phyloP scores from a whole-genome alignment of 129 eudicot species.

The Solidago caesia region DNA sequence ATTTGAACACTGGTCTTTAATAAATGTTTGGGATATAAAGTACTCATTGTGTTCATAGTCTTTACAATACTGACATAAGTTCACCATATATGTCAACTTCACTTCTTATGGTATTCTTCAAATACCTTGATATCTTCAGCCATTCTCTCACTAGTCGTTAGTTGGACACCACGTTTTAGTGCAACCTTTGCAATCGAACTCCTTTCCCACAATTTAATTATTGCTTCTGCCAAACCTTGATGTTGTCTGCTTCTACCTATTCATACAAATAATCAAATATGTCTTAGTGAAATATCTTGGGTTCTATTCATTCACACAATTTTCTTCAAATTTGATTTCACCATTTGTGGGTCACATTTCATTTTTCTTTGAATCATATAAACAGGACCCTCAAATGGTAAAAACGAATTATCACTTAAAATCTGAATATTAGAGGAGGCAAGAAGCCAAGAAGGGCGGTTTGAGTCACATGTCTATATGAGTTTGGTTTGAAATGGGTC shows the following conservation, averaged over 20 bases:
- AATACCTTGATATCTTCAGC: slow-evolving; percentile 94
- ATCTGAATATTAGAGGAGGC: too few relatives aligned
- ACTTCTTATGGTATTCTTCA: slow-evolving; percentile 8
- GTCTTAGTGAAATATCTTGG: neutral
- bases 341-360: slow-evolving; percentile 2
- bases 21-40: too few relatives aligned
- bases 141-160: slow-evolving; percentile 97
- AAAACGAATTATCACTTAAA: neutral
- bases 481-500: too few relatives aligned
- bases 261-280: slow-evolving; percentile 27
- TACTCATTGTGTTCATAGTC: neutral
- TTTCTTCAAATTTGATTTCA: neutral
- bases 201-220: slow-evolving; percentile 84
- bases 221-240: slow-evolving; percentile 89
- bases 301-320: neutral
- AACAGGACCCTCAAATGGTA: slow-evolving; percentile 1
- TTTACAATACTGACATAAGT: neutral
- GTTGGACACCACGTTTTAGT: slow-evolving; percentile 88
- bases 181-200: slow-evolving; percentile 88
- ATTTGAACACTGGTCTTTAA: too few relatives aligned
- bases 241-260: slow-evolving; percentile 97
- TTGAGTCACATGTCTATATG: too few relatives aligned
- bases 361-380: slow-evolving; percentile 17
- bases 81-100: slow-evolving; percentile 8
- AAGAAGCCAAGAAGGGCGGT: too few relatives aligned